Evolutionary conservation across 768 basidiomycete genomes (phyloP).

Genomic region (Boletus rex-veris): DNA sequence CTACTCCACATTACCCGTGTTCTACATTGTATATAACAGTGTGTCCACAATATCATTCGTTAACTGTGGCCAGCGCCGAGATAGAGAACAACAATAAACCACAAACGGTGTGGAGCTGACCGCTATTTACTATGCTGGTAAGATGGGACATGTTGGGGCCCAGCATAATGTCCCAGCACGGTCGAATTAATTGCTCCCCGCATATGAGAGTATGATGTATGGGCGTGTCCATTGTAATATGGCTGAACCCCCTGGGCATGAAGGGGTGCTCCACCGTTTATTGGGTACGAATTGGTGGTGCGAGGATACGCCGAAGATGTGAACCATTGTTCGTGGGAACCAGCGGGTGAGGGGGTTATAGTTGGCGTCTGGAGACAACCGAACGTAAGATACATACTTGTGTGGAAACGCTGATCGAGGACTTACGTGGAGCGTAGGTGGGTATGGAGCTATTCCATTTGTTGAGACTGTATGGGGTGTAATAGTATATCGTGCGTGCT

Average conservation of each 20-base stretch:
- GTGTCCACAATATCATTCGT: no score
- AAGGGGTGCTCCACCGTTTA: slow-evolving; percentile 17
- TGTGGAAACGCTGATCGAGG: not conserved
- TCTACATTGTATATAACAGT: no score
- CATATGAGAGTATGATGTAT: slow-evolving; percentile 28
- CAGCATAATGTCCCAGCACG: slow-evolving; percentile 23
- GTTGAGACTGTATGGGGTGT: slow-evolving; percentile 13
- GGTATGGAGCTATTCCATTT: slow-evolving; percentile 21
- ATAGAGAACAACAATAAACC: slow-evolving; percentile 9
- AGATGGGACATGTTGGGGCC: slow-evolving; percentile 26
- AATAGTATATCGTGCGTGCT: slow-evolving; percentile 15
- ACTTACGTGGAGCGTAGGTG: slow-evolving; percentile 26
- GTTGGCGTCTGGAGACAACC: slow-evolving; percentile 7
- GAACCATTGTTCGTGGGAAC: slow-evolving; percentile 24
- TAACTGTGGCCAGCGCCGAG: not conserved
- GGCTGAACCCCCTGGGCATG: slow-evolving; percentile 23
- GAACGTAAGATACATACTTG: not conserved
- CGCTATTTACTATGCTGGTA: slow-evolving; percentile 30
- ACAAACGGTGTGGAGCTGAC: not conserved
- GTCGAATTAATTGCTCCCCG: slow-evolving; percentile 19
- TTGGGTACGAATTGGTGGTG: slow-evolving; percentile 13
- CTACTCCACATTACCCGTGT: no score
- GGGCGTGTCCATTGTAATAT: slow-evolving; percentile 26
- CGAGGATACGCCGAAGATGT: slow-evolving; percentile 26
- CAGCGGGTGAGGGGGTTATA: slow-evolving; percentile 13